Percentiles rank a stretch among this genome's conserved stretches.
phyloP scores from a whole-genome alignment of 768 basidiomycete genomes.

The Trametes maxima region DNA sequence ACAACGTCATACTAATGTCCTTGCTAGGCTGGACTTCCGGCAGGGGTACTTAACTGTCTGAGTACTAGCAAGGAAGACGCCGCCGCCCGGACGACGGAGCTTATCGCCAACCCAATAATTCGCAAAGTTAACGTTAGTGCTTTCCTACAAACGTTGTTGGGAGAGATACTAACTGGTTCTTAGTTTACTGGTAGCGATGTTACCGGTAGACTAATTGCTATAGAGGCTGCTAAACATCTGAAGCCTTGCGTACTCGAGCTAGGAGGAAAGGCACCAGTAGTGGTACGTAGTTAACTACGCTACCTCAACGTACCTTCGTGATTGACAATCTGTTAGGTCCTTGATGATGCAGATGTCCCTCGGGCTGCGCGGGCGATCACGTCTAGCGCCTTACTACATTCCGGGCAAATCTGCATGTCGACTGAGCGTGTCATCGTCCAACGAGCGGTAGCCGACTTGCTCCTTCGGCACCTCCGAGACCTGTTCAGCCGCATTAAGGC shows the following conservation, averaged over 20 bases:
- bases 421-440: slow-evolving; percentile 59
- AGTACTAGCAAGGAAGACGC: slow-evolving; percentile 47
- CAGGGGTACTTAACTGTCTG: slow-evolving; percentile 59
- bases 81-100: slow-evolving; percentile 47
- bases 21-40: slow-evolving; percentile 57
- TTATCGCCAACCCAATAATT: slow-evolving; percentile 58
- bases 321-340: slow-evolving; percentile 37
- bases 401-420: slow-evolving; percentile 63
- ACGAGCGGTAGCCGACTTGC: slow-evolving; percentile 38
- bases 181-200: slow-evolving; percentile 60
- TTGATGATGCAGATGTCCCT: slow-evolving; percentile 54
- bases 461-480: slow-evolving; percentile 39
- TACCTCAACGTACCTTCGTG: neutral
- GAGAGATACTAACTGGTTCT: neutral
- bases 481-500: slow-evolving; percentile 41
- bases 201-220: slow-evolving; percentile 55
- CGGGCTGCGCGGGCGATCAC: slow-evolving; percentile 55
- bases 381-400: slow-evolving; percentile 46
- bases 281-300: slow-evolving; percentile 38
- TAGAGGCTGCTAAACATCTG: slow-evolving; percentile 54
- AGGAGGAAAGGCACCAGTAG: slow-evolving; percentile 55
- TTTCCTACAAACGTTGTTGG: too few relatives aligned
- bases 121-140: slow-evolving; percentile 52
- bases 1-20: neutral
- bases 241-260: slow-evolving; percentile 60